These are phyloP conservation scores for Phytophthora citrophthora DNA, from an alignment of 352 stramenopile genomes.

Conservation along the genomic window DNA sequence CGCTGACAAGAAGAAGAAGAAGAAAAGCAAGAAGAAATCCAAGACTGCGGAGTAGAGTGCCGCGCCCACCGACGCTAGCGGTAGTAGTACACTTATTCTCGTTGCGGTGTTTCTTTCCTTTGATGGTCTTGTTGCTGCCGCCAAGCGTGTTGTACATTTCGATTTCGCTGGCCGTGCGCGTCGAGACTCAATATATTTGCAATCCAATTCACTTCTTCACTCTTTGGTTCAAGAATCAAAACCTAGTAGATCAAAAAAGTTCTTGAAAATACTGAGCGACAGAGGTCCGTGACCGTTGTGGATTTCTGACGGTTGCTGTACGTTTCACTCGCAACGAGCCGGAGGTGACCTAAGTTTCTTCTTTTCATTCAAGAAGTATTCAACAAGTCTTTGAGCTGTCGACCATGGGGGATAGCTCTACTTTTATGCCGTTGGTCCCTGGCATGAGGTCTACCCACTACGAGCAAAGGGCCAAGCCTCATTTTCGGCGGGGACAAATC, in stretches of 20 bases:
- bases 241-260: too few species aligned
- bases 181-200: constrained; percentile 44
- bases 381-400: background rate
- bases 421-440: constrained; percentile 53
- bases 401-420: constrained; percentile 20
- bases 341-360: background rate
- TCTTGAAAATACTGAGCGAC: too few species aligned
- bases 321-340: constrained; percentile 22
- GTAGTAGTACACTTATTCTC: constrained; percentile 58
- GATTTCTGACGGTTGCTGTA: constrained; percentile 28
- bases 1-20: constrained; percentile 80
- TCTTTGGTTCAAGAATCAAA: background rate
- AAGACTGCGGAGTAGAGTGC: constrained; percentile 75
- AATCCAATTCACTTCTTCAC: constrained; percentile 24
- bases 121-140: constrained; percentile 28
- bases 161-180: constrained; percentile 35
- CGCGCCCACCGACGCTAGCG: constrained; percentile 35
- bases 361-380: constrained; percentile 20
- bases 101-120: constrained; percentile 33
- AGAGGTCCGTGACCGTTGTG: constrained; percentile 15
- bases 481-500: constrained; percentile 70
- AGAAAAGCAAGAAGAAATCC: constrained; percentile 84
- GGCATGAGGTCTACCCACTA: constrained; percentile 62
- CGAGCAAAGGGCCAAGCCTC: constrained; percentile 43
- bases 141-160: constrained; percentile 35